Evolutionary conservation across 2,329 filamentous ascomycete species (phyloP), one percentile per base, ranked within the genome.

Genomic region (Cyphellophora attinorum): DNA sequence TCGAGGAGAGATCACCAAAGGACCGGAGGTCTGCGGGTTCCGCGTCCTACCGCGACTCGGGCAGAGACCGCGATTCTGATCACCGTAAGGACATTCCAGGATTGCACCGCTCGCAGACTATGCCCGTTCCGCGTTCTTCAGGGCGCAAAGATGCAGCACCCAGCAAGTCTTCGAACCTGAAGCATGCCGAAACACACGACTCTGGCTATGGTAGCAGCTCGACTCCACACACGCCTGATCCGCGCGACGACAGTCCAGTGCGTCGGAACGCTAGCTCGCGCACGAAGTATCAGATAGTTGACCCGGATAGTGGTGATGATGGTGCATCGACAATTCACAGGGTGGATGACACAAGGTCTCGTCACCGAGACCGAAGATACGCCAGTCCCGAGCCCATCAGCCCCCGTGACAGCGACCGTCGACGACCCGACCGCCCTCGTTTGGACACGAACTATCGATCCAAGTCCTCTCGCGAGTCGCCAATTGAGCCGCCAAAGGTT

Each of bases 211-310:
- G 45, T 12, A 49, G 46, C 29, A 47, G 46, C 37, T 64, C 60
- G 5, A 65, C 59, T 43, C 60, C 63, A 6, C 54, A 54, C 14
- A 64, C 60, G 2, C 60, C 61, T 2, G 61, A 65, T 25, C 56
- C 59, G 45, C 45, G 49, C 13, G 52, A 51, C 5, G 50, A 53
- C 23, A 51, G 49, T 37, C 55, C 55, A 2, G 49, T 57, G 5
- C 27, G 37, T 5, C 32, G 37, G 17, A 12, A 38, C 15, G 19
- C 18, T 27, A 44, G 40, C 13, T 14, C 38, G 8, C 38, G 41
- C 19, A 47, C 46, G 25, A 48, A 37, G 18, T 49, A 49, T 31
- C 40, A 42, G 5, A 38, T 44, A 10, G 32, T 44, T 6, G 37
- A 44, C 11, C 41, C 37, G 8, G 39, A 42, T 15, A 34, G 27